These are phyloP conservation scores for Colletotrichum tamarilloi DNA, from an alignment of 2,329 filamentous ascomycete genomes.

Conservation along the genomic window DNA sequence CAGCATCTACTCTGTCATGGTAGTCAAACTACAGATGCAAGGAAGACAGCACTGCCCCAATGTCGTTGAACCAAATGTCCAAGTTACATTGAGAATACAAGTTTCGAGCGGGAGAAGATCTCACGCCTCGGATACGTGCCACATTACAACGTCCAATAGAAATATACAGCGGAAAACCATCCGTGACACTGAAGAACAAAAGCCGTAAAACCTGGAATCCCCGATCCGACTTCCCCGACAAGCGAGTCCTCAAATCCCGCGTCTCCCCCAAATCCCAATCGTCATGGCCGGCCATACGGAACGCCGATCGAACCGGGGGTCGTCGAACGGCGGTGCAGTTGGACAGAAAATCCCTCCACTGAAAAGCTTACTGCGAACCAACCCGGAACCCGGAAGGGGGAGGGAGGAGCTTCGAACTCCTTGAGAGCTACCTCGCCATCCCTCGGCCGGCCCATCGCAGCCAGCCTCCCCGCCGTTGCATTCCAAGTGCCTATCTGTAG, in stretches of 20 bases:
- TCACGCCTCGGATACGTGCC: background rate
- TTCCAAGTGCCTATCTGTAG: background rate
- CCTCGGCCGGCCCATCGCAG: background rate
- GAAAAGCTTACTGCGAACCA: constrained; percentile 1
- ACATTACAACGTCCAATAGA: background rate
- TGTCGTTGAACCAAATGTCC: background rate
- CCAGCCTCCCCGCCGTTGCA: background rate
- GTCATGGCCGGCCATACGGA: constrained; percentile 29
- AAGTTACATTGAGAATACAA: background rate
- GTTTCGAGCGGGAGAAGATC: background rate
- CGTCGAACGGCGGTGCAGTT: background rate
- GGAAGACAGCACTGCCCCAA: background rate
- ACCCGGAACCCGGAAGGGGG: constrained; percentile 16
- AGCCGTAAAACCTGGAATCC: background rate
- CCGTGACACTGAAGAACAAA: too few relatives aligned
- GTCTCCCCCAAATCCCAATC: background rate
- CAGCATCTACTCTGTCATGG: background rate
- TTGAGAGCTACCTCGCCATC: background rate
- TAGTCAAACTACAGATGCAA: background rate
- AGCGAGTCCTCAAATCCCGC: background rate
- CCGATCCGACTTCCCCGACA: background rate
- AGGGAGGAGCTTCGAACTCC: too few relatives aligned
- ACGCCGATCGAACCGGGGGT: constrained; percentile 26
- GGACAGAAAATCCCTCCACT: constrained; percentile 14
- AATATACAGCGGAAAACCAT: background rate